A percentile compares a stretch with the other conserved stretches of the same genome.
These are phyloP conservation scores for Moniliophthora roreri DNA, from an alignment of 1,284 basidiomycete genomes.

Conservation along the genomic window DNA sequence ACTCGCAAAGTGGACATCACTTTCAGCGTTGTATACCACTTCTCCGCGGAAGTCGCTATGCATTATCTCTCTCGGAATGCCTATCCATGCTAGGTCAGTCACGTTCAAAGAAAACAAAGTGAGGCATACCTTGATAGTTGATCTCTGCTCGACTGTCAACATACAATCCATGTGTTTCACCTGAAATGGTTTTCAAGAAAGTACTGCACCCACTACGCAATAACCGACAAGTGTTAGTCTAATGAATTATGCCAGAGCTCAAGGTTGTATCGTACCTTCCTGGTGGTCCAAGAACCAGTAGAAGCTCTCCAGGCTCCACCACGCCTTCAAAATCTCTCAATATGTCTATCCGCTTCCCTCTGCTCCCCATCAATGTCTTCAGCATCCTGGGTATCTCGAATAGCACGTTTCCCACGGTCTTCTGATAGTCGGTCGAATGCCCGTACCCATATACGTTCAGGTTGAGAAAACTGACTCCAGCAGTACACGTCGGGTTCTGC, in stretches of 20 bases:
- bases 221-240: background rate
- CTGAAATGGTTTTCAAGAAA: conserved; percentile 54
- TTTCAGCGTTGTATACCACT: conserved; percentile 26
- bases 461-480: conserved; percentile 42
- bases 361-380: conserved; percentile 28
- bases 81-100: too few species aligned
- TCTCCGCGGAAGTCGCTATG: conserved; percentile 31
- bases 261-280: conserved; percentile 25
- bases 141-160: conserved; percentile 46
- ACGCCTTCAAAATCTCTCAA: conserved; percentile 39
- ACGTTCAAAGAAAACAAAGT: too few species aligned
- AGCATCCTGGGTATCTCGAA: conserved; percentile 29
- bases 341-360: conserved; percentile 42
- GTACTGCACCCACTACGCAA: conserved; percentile 46
- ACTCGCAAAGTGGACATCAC: conserved; percentile 60
- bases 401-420: conserved; percentile 41
- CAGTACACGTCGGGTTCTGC: conserved; percentile 28
- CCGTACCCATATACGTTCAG: conserved; percentile 43
- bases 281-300: conserved; percentile 54
- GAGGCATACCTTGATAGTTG: conserved; percentile 55
- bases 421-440: conserved; percentile 43
- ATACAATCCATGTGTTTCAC: conserved; percentile 47
- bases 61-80: conserved; percentile 43
- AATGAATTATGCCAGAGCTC: background rate
- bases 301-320: conserved; percentile 44